Conservation (phyloP, 208 protist genomes). For the Acanthamoeba sp. region DNA sequence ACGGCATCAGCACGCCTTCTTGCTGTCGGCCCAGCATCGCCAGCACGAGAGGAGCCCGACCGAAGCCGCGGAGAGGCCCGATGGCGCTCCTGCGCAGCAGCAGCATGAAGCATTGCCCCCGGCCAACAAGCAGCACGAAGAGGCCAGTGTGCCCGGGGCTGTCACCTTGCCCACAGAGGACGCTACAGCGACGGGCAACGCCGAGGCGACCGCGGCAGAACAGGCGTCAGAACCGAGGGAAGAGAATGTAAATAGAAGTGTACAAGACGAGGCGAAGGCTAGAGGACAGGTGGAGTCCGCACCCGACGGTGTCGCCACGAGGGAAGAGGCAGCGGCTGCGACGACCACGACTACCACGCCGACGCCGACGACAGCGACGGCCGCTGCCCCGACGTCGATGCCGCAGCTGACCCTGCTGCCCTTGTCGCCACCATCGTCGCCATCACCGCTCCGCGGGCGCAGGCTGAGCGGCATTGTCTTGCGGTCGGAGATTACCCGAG, state of each 20-base stretch:
- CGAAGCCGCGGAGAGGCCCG: neutral
- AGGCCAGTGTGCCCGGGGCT: too few species aligned
- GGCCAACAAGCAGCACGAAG: too few species aligned
- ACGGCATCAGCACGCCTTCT: neutral
- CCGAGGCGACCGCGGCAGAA: too few species aligned
- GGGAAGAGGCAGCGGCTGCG: neutral
- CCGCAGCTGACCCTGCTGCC: neutral
- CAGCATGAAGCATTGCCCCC: too few species aligned
- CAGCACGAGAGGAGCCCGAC: neutral
- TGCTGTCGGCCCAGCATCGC: neutral
- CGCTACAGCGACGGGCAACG: too few species aligned
- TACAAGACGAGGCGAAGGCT: neutral
- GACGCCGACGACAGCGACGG: too few species aligned
- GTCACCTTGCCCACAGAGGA: too few species aligned
- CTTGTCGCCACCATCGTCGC: neutral
- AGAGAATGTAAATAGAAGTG: conserved; percentile 48
- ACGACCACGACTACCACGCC: neutral
- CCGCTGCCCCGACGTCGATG: neutral
- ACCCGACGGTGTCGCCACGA: neutral
- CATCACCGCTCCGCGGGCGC: neutral
- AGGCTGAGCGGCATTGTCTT: neutral
- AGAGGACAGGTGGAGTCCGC: neutral
- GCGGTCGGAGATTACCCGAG: neutral
- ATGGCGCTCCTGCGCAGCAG: neutral
- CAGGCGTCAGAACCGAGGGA: neutral